These are phyloP conservation scores for Bocquillonia castaneifolia DNA, from an alignment of 441 rosid genomes.

Conservation along the genomic window DNA sequence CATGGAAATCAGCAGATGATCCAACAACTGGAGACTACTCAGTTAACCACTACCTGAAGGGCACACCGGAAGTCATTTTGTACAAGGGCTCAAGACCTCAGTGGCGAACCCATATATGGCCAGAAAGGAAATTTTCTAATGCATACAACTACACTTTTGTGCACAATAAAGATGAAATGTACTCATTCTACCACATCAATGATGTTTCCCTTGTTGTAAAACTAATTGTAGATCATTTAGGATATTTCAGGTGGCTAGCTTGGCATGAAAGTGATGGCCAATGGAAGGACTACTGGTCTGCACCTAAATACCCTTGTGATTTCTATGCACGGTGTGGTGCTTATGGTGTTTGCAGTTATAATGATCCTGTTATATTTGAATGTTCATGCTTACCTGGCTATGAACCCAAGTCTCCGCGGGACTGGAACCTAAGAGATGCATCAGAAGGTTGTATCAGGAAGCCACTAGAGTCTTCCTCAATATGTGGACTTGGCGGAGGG, in stretches of 20 bases:
- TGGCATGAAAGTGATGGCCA: conserved; percentile 21
- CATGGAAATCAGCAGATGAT: conserved; percentile 26
- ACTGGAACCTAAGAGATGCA: conserved; percentile 25
- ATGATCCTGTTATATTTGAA: not conserved
- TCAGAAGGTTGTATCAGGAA: conserved; percentile 33
- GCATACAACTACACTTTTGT: conserved; percentile 9
- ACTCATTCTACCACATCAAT: not conserved
- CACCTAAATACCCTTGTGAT: conserved; percentile 27
- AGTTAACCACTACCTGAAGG: not conserved
- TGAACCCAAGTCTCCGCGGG: conserved; percentile 15
- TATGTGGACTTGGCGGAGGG: conserved; percentile 27
- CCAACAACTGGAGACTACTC: conserved; percentile 19
- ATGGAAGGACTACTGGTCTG: conserved; percentile 21
- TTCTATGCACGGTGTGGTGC: conserved; percentile 31
- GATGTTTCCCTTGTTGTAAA: conserved; percentile 18
- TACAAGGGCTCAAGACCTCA: conserved; percentile 17
- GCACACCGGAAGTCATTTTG: conserved; percentile 24
- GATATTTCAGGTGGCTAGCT: not conserved
- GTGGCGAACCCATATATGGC: conserved; percentile 23
- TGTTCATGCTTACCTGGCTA: conserved; percentile 35
- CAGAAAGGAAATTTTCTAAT: not conserved
- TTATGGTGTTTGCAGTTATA: conserved; percentile 19
- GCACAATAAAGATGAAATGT: conserved; percentile 19
- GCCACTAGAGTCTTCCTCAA: not conserved
- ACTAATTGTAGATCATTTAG: conserved; percentile 15